These are phyloP conservation scores for Annona squamosa DNA, from an alignment of 164 flowering plant genomes.

Conservation along the genomic window DNA sequence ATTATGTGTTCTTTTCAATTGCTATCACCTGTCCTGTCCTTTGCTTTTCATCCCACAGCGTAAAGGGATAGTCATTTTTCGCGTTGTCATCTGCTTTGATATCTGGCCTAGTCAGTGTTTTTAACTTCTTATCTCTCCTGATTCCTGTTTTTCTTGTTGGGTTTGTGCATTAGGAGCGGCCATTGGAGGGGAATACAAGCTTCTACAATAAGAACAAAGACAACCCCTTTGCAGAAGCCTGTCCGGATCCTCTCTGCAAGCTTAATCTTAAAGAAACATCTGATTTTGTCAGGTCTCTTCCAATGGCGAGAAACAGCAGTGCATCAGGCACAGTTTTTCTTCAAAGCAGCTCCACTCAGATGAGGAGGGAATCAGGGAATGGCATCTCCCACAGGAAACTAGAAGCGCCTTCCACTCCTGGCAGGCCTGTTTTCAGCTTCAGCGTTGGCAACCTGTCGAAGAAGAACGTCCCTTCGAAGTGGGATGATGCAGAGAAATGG, in stretches of 20 bases:
- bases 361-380: slow-evolving; percentile 29
- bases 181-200: slow-evolving; percentile 31
- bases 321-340: slow-evolving; percentile 22
- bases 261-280: slow-evolving; percentile 78
- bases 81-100: background rate
- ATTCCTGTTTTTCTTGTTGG: background rate
- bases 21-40: background rate
- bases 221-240: slow-evolving; percentile 55
- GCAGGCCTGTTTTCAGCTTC: slow-evolving; percentile 78
- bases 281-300: slow-evolving; percentile 73
- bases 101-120: background rate
- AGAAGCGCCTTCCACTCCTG: slow-evolving; percentile 82
- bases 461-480: slow-evolving; percentile 77
- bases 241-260: slow-evolving; percentile 75
- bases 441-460: slow-evolving; percentile 44
- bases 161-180: slow-evolving; percentile 28
- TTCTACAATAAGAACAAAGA: slow-evolving; percentile 27
- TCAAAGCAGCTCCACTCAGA: slow-evolving; percentile 34
- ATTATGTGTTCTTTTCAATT: background rate
- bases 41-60: background rate
- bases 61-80: background rate
- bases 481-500: slow-evolving; percentile 99
- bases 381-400: slow-evolving; percentile 32
- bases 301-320: slow-evolving; percentile 27
- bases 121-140: background rate